Conservation (phyloP, 768 basidiomycete species). For the Favolaschia claudopus region DNA sequence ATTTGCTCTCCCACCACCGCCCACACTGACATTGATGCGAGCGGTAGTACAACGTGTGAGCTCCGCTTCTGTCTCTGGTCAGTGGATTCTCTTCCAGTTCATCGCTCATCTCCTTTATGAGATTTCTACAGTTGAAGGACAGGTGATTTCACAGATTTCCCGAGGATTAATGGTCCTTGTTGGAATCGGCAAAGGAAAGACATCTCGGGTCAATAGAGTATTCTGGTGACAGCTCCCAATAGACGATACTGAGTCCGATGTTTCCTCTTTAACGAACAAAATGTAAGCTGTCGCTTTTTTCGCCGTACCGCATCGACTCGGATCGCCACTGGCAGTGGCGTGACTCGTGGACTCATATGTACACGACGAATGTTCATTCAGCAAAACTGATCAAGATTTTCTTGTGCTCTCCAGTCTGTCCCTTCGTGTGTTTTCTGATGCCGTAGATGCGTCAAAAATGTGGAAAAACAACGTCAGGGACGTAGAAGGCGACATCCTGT, state of each 20-base stretch:
- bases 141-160: conserved; percentile 83
- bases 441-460: conserved; percentile 60
- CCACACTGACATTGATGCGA: conserved; percentile 58
- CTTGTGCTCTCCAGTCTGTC: conserved; percentile 62
- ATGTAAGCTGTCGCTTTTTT: conserved; percentile 59
- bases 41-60: conserved; percentile 87
- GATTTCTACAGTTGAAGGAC: conserved; percentile 69
- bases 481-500: conserved; percentile 88
- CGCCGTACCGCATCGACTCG: conserved; percentile 18
- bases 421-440: conserved; percentile 76
- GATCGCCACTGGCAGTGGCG: no score
- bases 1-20: not conserved
- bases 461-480: conserved; percentile 93
- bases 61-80: conserved; percentile 86
- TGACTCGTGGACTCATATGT: no score
- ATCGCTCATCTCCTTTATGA: not conserved
- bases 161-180: conserved; percentile 90
- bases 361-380: no score
- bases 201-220: conserved; percentile 2
- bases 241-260: conserved; percentile 86
- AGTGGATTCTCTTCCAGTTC: conserved; percentile 18
- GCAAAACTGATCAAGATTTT: conserved; percentile 3
- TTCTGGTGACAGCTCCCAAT: conserved; percentile 33
- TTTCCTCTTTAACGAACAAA: conserved; percentile 78
- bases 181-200: conserved; percentile 82